phyloP scores from a whole-genome alignment of 352 stramenopile species.

The Globisporangium cederbergense region DNA sequence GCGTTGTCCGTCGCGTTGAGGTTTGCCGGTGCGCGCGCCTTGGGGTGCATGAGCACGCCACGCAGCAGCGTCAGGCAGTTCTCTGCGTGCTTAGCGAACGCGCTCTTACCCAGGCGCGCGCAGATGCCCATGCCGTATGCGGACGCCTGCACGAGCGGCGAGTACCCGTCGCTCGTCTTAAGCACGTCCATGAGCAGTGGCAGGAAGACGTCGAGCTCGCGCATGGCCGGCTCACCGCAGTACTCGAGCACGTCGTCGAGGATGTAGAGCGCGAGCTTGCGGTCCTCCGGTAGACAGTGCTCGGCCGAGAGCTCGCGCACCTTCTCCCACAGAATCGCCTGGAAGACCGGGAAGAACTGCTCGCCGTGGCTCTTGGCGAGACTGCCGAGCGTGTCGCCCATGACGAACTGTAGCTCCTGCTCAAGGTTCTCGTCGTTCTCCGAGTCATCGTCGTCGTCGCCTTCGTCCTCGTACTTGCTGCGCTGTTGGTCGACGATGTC shows the following conservation, averaged over 20 bases:
- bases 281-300: conserved; percentile 74
- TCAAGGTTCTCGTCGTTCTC: conserved; percentile 55
- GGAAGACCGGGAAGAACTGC: conserved; percentile 75
- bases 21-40: conserved; percentile 43
- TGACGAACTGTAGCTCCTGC: conserved; percentile 74
- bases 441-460: conserved; percentile 39
- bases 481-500: background rate
- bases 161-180: conserved; percentile 53
- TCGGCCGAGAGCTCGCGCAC: conserved; percentile 56
- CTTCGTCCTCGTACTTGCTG: conserved; percentile 18
- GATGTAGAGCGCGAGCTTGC: conserved; percentile 84
- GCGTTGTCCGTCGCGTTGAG: conserved; percentile 82
- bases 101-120: conserved; percentile 42
- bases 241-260: conserved; percentile 84
- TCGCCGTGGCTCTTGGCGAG: conserved; percentile 67
- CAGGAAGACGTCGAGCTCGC: conserved; percentile 58
- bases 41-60: conserved; percentile 50
- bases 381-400: conserved; percentile 72
- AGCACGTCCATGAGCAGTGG: conserved; percentile 63
- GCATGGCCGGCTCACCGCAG: conserved; percentile 49
- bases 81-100: conserved; percentile 50
- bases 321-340: conserved; percentile 74
- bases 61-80: conserved; percentile 54
- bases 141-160: conserved; percentile 62
- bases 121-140: conserved; percentile 76